Evolutionary conservation across 768 basidiomycete species (phyloP).

Genomic region (Suillus luteus): DNA sequence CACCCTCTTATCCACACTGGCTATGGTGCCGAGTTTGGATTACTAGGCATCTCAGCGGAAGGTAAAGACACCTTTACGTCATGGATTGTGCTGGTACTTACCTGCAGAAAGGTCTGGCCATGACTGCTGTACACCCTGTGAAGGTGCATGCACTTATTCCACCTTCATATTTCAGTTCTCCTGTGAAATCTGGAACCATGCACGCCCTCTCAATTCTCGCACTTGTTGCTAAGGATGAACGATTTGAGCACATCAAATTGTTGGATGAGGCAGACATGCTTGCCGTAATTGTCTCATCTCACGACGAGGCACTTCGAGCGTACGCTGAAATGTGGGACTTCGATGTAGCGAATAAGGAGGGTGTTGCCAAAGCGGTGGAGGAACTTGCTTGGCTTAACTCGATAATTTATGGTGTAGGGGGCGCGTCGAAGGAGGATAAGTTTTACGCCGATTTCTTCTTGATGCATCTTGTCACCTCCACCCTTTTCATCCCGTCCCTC

Average conservation of each 20-base stretch:
- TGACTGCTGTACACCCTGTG: slow-evolving; percentile 40
- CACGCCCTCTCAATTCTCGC: slow-evolving; percentile 51
- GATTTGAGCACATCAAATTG: slow-evolving; percentile 28
- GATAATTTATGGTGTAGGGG: slow-evolving; percentile 62
- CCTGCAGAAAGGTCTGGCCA: slow-evolving; percentile 51
- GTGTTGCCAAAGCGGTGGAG: slow-evolving; percentile 55
- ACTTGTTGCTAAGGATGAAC: slow-evolving; percentile 53
- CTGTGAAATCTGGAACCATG: slow-evolving; percentile 4
- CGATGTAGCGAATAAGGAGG: slow-evolving; percentile 36
- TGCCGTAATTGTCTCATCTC: slow-evolving; percentile 28
- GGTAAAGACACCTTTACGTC: slow-evolving; percentile 49
- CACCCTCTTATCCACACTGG: slow-evolving; percentile 69
- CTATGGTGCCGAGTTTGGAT: slow-evolving; percentile 61
- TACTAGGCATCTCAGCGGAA: slow-evolving; percentile 62
- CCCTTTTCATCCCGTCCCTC: slow-evolving; percentile 59
- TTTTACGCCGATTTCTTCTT: slow-evolving; percentile 71
- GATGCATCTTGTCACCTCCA: slow-evolving; percentile 71
- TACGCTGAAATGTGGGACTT: slow-evolving; percentile 51
- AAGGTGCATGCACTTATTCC: slow-evolving; percentile 5
- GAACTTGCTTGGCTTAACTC: slow-evolving; percentile 60
- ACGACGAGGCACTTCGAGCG: slow-evolving; percentile 40
- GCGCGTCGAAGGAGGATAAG: slow-evolving; percentile 38
- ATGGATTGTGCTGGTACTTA: slow-evolving; percentile 28
- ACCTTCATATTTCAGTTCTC: not conserved
- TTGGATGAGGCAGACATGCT: slow-evolving; percentile 35